A percentile compares a stretch with the other conserved stretches of the same genome.
These are phyloP conservation scores for Quercus agrifolia DNA, from an alignment of 306 rosid species.

Conservation along the genomic window DNA sequence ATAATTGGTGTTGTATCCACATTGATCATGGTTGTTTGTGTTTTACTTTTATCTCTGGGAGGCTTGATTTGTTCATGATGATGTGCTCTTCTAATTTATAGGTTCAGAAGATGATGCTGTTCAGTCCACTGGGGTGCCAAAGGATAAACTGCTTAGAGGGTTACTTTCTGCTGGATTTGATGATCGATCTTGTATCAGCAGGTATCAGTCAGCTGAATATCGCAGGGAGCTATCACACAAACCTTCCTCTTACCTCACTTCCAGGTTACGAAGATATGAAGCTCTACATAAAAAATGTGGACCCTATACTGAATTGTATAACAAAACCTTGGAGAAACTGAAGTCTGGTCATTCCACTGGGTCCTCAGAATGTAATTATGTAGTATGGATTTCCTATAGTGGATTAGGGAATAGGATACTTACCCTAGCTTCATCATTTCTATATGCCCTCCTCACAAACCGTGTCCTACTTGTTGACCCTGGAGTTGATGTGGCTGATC, in stretches of 20 bases:
- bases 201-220: conserved; percentile 48
- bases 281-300: conserved; percentile 63
- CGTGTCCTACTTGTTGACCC: conserved; percentile 74
- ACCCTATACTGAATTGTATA: conserved; percentile 56
- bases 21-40: not conserved
- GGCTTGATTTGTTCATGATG: not conserved
- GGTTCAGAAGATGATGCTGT: conserved; percentile 31
- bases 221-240: conserved; percentile 34
- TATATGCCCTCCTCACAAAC: conserved; percentile 69
- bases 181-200: conserved; percentile 59
- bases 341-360: conserved; percentile 38
- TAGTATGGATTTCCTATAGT: conserved; percentile 67
- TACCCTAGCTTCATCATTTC: conserved; percentile 64
- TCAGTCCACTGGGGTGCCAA: conserved; percentile 23
- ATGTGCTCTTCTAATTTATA: conserved; percentile 19
- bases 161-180: conserved; percentile 54
- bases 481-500: conserved; percentile 60
- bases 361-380: conserved; percentile 47
- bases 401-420: conserved; percentile 76
- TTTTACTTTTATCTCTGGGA: not conserved
- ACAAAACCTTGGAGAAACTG: conserved; percentile 49
- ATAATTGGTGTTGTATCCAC: not conserved
- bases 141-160: conserved; percentile 48
- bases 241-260: conserved; percentile 58
- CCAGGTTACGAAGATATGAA: conserved; percentile 59